Conservation (phyloP, 1,139 yeast species). For the Fermentozyma sake region DNA sequence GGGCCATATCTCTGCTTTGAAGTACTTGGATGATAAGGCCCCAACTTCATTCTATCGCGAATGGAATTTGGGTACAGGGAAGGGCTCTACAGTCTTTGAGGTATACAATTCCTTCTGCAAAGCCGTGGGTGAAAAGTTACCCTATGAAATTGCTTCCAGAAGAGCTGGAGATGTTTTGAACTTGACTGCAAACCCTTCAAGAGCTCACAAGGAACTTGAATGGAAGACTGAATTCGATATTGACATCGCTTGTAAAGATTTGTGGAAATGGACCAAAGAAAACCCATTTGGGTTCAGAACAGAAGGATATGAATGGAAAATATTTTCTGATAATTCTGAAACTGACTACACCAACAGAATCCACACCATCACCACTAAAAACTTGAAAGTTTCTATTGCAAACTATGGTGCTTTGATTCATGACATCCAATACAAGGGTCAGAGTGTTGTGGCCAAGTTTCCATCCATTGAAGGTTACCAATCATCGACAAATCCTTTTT, state of each 20-base stretch:
- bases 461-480: constrained; percentile 33
- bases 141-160: constrained; percentile 61
- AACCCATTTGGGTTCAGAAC: constrained; percentile 62
- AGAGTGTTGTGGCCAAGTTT: constrained; percentile 31
- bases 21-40: constrained; percentile 37
- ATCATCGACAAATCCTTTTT: constrained; percentile 40
- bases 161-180: constrained; percentile 78
- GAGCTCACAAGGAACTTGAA: constrained; percentile 62
- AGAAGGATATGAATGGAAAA: constrained; percentile 33
- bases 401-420: constrained; percentile 54
- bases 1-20: constrained; percentile 73
- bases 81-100: constrained; percentile 73
- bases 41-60: constrained; percentile 55
- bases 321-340: constrained; percentile 15
- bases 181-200: constrained; percentile 65
- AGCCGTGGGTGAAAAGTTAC: constrained; percentile 65
- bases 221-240: constrained; percentile 61
- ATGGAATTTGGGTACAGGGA: constrained; percentile 84
- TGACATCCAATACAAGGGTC: constrained; percentile 31
- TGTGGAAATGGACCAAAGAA: constrained; percentile 74
- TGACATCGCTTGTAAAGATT: constrained; percentile 64
- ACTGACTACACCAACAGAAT: constrained; percentile 29
- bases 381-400: constrained; percentile 40
- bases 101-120: constrained; percentile 62
- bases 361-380: constrained; percentile 32